phyloP scores from a whole-genome alignment of 345 rosid species.

The Gossypium rotundifolium region DNA sequence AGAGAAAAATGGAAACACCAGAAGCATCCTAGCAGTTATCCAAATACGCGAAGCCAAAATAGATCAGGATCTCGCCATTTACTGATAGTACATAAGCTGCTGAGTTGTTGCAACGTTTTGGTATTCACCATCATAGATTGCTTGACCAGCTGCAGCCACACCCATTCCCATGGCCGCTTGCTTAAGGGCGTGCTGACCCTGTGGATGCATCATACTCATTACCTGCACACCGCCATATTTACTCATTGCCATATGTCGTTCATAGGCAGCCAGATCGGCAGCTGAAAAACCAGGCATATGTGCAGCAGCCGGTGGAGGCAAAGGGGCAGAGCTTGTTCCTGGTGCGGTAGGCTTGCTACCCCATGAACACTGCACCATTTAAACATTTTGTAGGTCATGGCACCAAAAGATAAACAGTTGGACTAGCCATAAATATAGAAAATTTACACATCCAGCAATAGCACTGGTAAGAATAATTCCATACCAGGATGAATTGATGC shows the following conservation, averaged over 20 bases:
- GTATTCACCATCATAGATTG: constrained; percentile 74
- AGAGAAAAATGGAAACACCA: background rate
- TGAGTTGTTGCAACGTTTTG: constrained; percentile 68
- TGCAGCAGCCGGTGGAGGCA: constrained; percentile 64
- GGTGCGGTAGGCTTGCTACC: constrained; percentile 90
- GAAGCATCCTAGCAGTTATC: background rate
- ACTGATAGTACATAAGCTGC: constrained; percentile 86
- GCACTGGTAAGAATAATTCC: background rate
- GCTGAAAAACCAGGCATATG: constrained; percentile 53
- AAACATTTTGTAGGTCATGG: background rate
- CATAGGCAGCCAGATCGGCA: constrained; percentile 53
- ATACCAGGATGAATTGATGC: background rate
- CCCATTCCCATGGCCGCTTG: constrained; percentile 74
- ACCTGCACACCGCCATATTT: constrained; percentile 64
- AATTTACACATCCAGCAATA: background rate
- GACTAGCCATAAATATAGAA: background rate
- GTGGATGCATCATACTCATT: constrained; percentile 66
- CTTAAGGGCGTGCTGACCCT: constrained; percentile 70
- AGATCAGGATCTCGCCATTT: constrained; percentile 13
- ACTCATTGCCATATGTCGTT: constrained; percentile 57
- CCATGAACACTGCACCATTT: constrained; percentile 73
- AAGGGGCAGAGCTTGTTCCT: constrained; percentile 74
- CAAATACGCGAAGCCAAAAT: background rate
- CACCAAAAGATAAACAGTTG: background rate
- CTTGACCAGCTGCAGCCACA: constrained; percentile 62